phyloP scores from a whole-genome alignment of 2,329 filamentous ascomycete genomes.

The Fusarium chlamydosporum region DNA sequence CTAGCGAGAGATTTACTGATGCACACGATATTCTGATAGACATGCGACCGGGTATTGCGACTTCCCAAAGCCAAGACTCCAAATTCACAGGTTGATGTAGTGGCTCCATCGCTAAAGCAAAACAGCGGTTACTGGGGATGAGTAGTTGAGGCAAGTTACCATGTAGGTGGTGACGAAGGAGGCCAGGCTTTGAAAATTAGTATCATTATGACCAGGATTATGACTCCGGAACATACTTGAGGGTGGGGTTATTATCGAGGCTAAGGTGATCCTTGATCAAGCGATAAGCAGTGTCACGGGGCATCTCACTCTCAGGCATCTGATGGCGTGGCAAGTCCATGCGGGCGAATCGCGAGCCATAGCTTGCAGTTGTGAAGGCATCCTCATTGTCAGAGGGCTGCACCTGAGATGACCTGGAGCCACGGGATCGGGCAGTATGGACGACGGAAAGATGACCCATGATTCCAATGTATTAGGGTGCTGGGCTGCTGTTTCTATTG shows the following conservation, averaged over 20 bases:
- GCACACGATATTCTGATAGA: too few species aligned
- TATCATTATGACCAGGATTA: conserved; percentile 13
- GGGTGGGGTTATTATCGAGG: conserved; percentile 90
- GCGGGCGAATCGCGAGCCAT: conserved; percentile 86
- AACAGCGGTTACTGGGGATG: conserved; percentile 22
- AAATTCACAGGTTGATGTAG: too few species aligned
- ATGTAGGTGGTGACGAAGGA: conserved; percentile 98
- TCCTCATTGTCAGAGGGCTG: conserved; percentile 67
- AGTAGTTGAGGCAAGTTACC: conserved; percentile 64
- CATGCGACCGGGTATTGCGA: too few species aligned
- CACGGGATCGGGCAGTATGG: conserved; percentile 42
- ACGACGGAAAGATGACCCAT: too few species aligned
- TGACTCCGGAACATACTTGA: conserved; percentile 70
- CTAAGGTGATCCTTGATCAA: conserved; percentile 97
- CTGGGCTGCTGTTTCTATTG: too few species aligned
- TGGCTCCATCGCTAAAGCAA: conserved; percentile 28
- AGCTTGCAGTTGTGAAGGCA: conserved; percentile 82
- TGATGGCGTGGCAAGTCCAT: conserved; percentile 84
- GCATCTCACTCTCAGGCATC: conserved; percentile 94
- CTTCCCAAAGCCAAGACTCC: too few species aligned
- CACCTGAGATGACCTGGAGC: conserved; percentile 54
- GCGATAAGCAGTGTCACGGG: conserved; percentile 88
- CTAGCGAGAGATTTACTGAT: too few species aligned
- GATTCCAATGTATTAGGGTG: too few species aligned
- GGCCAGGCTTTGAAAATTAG: conserved; percentile 72